Evolutionary conservation across 1,284 basidiomycete species (phyloP), one percentile per base, ranked within the genome.

Genomic region (Ustilago sp.): DNA sequence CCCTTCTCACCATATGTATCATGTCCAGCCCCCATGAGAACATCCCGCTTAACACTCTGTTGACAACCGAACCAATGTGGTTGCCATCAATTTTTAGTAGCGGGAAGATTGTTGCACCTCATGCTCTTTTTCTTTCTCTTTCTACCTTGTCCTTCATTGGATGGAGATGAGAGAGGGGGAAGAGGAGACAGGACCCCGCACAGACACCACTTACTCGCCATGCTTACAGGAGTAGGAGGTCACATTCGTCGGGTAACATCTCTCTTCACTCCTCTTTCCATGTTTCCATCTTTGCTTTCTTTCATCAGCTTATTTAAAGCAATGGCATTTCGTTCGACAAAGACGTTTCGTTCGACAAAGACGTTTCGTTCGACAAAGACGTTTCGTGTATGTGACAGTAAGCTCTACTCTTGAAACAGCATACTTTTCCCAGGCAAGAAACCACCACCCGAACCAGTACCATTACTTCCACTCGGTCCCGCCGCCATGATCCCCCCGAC

Each of bases 31-130:
- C 13, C 43, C 12, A 8, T 36, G 17, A 48, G 23, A 28, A 17
- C 7, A 32, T 45, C 72, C 73, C 74, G 74, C 74, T 76, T 76
- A 76, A 71, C 74, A 76, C 74, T 76, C 74, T 76, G 74, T 76
- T 76, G 68, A 71, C 74, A 76, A 59, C 74, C 74, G 51, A 76
- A 61, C 55, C 68, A 76, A 76, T 76, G 68, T 76, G 74, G 74
- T 76, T 76, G 74, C 74, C 74, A 76, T 76, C 74, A 76, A 76
- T 76, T 76, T 76, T 76, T 76, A 68, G 62, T 76, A 76, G 74
- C 74, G 74, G 74, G 68, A 57, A 76, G 74, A 76, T 41, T 38
- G 45, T 61, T 48, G 47, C 68, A 70, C 63, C 52, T 59, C 51
- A 31, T 32, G 28, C 56, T 59, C 9, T 47, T 23, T 39, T 43